Evolutionary conservation across 345 rosid species (phyloP).

Genomic region (Acer negundo): DNA sequence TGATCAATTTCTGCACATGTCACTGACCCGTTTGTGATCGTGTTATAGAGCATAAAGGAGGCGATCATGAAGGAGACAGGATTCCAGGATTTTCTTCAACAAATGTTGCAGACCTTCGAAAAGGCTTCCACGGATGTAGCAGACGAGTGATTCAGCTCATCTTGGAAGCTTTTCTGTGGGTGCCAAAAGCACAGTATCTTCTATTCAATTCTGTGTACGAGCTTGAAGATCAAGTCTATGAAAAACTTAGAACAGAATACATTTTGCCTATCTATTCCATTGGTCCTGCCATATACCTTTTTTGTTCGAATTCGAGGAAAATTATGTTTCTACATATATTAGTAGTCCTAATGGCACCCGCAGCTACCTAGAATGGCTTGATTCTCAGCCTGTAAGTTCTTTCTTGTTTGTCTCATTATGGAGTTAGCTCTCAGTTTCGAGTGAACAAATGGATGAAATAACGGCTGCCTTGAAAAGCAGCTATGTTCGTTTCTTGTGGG

Average conservation of each 20-base stretch:
- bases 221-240: slow-evolving; percentile 28
- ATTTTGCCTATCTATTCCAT: slow-evolving; percentile 34
- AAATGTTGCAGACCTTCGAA: slow-evolving; percentile 18
- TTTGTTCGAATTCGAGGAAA: slow-evolving; percentile 6
- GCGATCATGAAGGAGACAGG: background rate
- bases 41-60: background rate
- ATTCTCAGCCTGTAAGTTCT: slow-evolving; percentile 36
- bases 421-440: slow-evolving; percentile 43
- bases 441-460: slow-evolving; percentile 46
- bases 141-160: background rate
- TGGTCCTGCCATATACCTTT: slow-evolving; percentile 48
- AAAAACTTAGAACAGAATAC: slow-evolving; percentile 14
- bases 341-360: background rate
- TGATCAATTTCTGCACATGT: background rate
- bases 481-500: slow-evolving; percentile 41
- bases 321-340: background rate
- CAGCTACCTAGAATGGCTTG: slow-evolving; percentile 39
- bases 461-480: slow-evolving; percentile 34
- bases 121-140: background rate
- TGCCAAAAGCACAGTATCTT: slow-evolving; percentile 26
- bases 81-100: slow-evolving; percentile 18
- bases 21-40: background rate
- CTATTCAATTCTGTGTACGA: slow-evolving; percentile 30
- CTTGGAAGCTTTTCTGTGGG: slow-evolving; percentile 4
- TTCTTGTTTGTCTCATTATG: slow-evolving; percentile 47